Evolutionary conservation across 2,329 filamentous ascomycete genomes (phyloP).

Genomic region (Diaporthe batatas): DNA sequence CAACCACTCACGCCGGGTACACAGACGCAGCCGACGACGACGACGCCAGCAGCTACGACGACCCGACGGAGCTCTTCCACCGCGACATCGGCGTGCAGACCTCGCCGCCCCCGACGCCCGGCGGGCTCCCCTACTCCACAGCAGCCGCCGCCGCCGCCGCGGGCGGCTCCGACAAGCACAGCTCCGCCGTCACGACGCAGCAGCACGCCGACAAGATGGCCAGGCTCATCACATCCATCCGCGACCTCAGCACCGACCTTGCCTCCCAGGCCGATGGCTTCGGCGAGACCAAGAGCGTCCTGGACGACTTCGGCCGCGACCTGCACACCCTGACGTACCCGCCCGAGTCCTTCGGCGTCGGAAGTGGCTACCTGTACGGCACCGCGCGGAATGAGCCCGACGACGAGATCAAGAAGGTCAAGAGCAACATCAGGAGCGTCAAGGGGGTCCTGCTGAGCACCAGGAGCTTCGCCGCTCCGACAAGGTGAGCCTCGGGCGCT

Average conservation of each 20-base stretch:
- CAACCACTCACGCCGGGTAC: constrained; percentile 41
- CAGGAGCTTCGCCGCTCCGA: constrained; percentile 75
- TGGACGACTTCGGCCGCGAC: constrained; percentile 74
- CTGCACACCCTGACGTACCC: constrained; percentile 71
- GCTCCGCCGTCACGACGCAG: constrained; percentile 48
- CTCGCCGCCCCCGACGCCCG: constrained; percentile 62
- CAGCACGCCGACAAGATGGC: constrained; percentile 59
- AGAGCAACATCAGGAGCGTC: constrained; percentile 81
- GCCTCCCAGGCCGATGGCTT: constrained; percentile 61
- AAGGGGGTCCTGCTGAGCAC: constrained; percentile 84
- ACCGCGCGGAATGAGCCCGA: constrained; percentile 66
- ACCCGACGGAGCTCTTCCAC: constrained; percentile 84
- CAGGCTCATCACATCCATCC: constrained; percentile 58
- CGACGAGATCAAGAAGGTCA: constrained; percentile 80
- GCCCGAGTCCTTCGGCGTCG: constrained; percentile 53
- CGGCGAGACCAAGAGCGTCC: constrained; percentile 64
- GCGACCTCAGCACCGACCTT: constrained; percentile 59
- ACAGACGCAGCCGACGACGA: constrained; percentile 49
- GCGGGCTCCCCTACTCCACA: constrained; percentile 45
- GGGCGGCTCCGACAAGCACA: constrained; percentile 27
- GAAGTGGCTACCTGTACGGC: constrained; percentile 58
- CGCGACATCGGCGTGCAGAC: constrained; percentile 86
- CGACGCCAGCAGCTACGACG: constrained; percentile 63
- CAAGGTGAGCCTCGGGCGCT: constrained; percentile 45
- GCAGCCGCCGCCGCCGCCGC: constrained; percentile 35